Base-by-base conservation (phyloP, 768 basidiomycete species). In the Tricholoma hemisulphureum region DNA sequence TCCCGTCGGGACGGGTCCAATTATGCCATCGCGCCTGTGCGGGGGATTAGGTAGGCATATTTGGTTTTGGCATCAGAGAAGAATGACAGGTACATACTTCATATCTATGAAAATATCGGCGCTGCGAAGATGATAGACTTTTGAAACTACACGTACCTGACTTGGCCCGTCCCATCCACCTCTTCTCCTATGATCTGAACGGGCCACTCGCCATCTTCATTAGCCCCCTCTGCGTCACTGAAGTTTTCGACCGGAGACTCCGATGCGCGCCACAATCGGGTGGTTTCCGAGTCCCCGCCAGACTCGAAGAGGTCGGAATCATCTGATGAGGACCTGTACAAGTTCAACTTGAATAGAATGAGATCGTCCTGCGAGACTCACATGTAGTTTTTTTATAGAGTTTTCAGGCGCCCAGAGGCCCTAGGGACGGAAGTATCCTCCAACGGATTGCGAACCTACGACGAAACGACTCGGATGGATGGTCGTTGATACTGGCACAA, bases 1-100 rank as follows among this genome's bases (percentile, higher is more conserved):
- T 80, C 0, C 79, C 81, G 61, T 86, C 80, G 1, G 56, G 39
- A 23, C 84, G 80, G 2, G 63, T 32, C 84, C 84, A 86, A 35
- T 72, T 69, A 18, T 67, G 73, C 84, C 84, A 86, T 58, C 73
- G 69, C 4, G 83, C 79, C 83, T 86, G 58, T 48, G 14, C 10
- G 6, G 9, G 18, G 6, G 13, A 23, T 21, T 23, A 10, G 45
- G 45, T n/a, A 37, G 14, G 46, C 6, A 6, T 21, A 51, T 41
- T 26, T 6, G 34, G 6, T 9, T 16, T n/a, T 28, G 14, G 46
- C 7, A 51, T 13, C 9, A 4, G 26, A 26, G 23, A 16, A 37
- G 53, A 28, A 51, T 49, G 7, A 18, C 35, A 46, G 11, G 16
- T 32, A 29, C 51, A 18, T 61, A 75, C 75, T 63, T 76, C 74